phyloP scores from a whole-genome alignment of 2,329 filamentous ascomycete genomes.

The Colletotrichum sansevieriae region DNA sequence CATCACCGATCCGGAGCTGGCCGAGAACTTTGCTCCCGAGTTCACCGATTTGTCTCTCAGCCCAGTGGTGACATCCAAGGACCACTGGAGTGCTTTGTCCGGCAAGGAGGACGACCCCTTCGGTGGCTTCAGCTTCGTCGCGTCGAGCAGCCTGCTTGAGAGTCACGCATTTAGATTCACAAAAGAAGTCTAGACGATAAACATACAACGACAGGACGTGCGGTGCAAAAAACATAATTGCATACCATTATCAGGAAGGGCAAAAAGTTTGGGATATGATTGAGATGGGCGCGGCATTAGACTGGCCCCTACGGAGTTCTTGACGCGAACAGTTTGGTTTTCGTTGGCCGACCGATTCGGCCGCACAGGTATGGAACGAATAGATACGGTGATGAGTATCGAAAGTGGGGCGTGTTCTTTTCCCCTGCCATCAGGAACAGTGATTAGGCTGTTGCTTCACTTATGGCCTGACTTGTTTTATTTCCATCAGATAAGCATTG shows the following conservation, averaged over 20 bases:
- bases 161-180: slow-evolving; percentile 56
- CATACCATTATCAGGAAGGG: no score
- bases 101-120: slow-evolving; percentile 63
- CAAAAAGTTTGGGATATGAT: slow-evolving; percentile 22
- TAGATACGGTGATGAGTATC: background rate
- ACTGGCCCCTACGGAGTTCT: slow-evolving; percentile 11
- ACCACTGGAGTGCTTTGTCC: slow-evolving; percentile 55
- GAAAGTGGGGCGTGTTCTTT: background rate
- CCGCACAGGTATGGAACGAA: background rate
- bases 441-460: background rate
- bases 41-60: slow-evolving; percentile 90
- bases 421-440: background rate
- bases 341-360: background rate
- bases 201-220: background rate
- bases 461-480: background rate
- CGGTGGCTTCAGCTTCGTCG: slow-evolving; percentile 75
- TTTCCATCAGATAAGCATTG: slow-evolving; percentile 8
- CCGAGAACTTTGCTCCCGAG: slow-evolving; percentile 95
- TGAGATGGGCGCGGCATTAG: background rate
- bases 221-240: background rate
- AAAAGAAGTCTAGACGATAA: slow-evolving; percentile 32
- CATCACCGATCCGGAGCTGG: slow-evolving; percentile 94
- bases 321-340: slow-evolving; percentile 12
- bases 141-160: slow-evolving; percentile 69
- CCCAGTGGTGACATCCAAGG: slow-evolving; percentile 68